Base-by-base conservation (phyloP, 129 eudicot genomes). In the Dittrichia graveolens region DNA sequence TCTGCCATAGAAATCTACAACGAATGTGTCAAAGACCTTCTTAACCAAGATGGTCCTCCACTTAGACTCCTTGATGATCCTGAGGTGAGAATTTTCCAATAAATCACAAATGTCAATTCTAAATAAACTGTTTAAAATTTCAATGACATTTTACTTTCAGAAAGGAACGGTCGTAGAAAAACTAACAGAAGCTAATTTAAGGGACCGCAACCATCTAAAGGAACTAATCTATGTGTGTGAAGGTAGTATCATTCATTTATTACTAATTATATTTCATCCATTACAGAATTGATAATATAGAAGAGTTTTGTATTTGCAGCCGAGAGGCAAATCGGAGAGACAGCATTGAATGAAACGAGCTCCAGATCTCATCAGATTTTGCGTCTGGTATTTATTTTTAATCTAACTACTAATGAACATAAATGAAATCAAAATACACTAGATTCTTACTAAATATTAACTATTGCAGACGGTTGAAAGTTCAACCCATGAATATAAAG, bases 51-150 rank as follows among this genome's bases (percentile, higher is more conserved):
- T 18, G 58, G 62, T 48, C 77, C 86, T 19, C 89, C 83, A 37
- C 96, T 93, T 41, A 82, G 98, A 74, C 92, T 89, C 76, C 96
- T 93, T 7, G 98, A 93, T 75, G 98, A 93, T 79, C 96, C 95
- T 2, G 98, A 93, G 96, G 98, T 87, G 54, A 76, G 55, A 31
- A 47, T 37, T 38, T 13, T 54, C 18, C 56, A 8, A 68, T 18
- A 39, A 64, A 11, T 57, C 37, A 53, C 7, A 13, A 15, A 46
- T 15, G 38, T 44, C 2, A 41, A 43, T 11, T 5, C 1, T 4
- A 16, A 66, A 45, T 31, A 16, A 6, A 62, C 15, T 54, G 11
- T 39, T 43, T 43, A 9, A 68, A 9, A 7, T 59, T 19, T 44
- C 10, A 54, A 19, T 61, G 48, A 15, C 58, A 24, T 9, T 74